phyloP scores from a whole-genome alignment of 2,329 filamentous ascomycete genomes.

The Aspergillus terreus region DNA sequence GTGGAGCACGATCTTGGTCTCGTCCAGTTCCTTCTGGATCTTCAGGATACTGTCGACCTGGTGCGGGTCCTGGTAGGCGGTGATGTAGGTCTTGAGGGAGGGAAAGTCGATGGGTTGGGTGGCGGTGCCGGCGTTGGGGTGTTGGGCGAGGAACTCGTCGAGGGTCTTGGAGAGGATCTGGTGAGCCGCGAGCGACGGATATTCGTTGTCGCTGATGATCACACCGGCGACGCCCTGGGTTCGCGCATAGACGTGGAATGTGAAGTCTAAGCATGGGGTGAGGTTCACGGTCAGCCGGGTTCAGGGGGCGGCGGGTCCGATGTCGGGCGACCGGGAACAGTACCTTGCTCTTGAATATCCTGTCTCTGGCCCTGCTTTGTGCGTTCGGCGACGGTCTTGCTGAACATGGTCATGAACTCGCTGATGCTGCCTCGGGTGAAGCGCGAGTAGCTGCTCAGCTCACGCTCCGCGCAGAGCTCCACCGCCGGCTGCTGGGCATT shows the following conservation, averaged over 20 bases:
- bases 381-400: constrained; percentile 81
- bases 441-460: constrained; percentile 71
- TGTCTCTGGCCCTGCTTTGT: constrained; percentile 78
- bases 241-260: constrained; percentile 68
- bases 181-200: constrained; percentile 76
- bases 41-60: constrained; percentile 90
- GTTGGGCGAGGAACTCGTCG: constrained; percentile 77
- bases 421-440: constrained; percentile 65
- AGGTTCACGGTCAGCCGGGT: neutral
- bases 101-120: constrained; percentile 55
- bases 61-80: constrained; percentile 78
- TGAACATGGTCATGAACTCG: constrained; percentile 79
- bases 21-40: constrained; percentile 94
- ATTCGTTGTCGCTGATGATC: constrained; percentile 73
- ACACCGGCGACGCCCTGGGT: constrained; percentile 72
- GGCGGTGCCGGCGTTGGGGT: constrained; percentile 57
- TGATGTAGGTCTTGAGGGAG: constrained; percentile 73
- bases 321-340: constrained; percentile 11
- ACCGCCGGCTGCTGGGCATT: constrained; percentile 72
- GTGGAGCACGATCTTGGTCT: constrained; percentile 95
- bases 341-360: constrained; percentile 61
- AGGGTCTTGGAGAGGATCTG: constrained; percentile 80
- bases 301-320: constrained; percentile 6
- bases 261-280: constrained; percentile 23
- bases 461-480: constrained; percentile 73